phyloP scores from a whole-genome alignment of 176 grass and related monocot genomes.

The Musa acuminata region DNA sequence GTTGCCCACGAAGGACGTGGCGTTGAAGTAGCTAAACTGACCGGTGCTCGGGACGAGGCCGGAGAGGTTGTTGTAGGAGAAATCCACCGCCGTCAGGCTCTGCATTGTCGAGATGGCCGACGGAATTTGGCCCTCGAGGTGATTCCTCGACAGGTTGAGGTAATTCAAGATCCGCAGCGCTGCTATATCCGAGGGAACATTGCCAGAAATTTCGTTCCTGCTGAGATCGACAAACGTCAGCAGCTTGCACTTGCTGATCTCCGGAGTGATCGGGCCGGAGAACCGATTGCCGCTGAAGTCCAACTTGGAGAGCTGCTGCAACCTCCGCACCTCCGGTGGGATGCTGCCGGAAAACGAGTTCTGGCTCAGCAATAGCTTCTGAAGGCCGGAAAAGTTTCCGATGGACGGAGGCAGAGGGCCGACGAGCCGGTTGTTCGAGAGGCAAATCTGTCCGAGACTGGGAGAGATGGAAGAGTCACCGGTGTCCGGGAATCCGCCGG shows the following conservation, averaged over 20 bases:
- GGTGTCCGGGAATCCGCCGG: constrained; percentile 55
- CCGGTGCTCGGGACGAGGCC: constrained; percentile 76
- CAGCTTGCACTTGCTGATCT: constrained; percentile 65
- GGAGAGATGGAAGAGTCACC: constrained; percentile 15
- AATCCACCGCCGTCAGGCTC: constrained; percentile 90
- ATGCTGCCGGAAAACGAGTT: constrained; percentile 56
- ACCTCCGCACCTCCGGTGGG: constrained; percentile 55
- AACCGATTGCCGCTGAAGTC: constrained; percentile 65
- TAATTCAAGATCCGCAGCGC: constrained; percentile 81
- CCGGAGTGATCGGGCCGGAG: constrained; percentile 36
- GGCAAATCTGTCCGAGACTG: constrained; percentile 60
- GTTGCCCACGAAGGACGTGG: constrained; percentile 80
- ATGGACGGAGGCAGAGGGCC: constrained; percentile 55
- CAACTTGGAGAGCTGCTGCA: constrained; percentile 73
- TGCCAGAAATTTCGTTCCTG: constrained; percentile 60
- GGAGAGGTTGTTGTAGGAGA: constrained; percentile 95
- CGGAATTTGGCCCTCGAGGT: constrained; percentile 67
- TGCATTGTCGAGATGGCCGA: constrained; percentile 72
- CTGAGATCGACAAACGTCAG: constrained; percentile 78
- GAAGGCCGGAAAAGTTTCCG: constrained; percentile 66
- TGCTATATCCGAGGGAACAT: constrained; percentile 53
- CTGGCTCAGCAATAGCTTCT: constrained; percentile 73
- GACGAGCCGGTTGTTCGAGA: constrained; percentile 80
- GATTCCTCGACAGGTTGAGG: constrained; percentile 74
- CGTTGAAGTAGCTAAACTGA: constrained; percentile 97